A percentile compares a stretch with the other conserved stretches of the same genome.
Conservation (phyloP, 2,329 filamentous ascomycete genomes). For the Microascus cirrosus region DNA sequence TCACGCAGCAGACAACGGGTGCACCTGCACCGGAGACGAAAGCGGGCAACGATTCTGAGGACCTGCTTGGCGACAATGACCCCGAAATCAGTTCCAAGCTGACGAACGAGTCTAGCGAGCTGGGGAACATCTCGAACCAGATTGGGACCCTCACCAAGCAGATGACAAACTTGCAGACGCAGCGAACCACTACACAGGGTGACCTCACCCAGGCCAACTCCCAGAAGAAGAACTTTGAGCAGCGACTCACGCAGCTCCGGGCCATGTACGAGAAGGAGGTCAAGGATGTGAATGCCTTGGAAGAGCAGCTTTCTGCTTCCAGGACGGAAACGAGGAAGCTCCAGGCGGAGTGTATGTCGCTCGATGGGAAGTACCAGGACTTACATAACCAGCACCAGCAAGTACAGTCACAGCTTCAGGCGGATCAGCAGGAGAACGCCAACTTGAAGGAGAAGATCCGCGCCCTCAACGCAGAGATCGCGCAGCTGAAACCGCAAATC, state of each 20-base stretch:
- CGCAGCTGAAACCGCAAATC: conserved; percentile 75
- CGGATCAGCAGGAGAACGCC: conserved; percentile 81
- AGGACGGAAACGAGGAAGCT: conserved; percentile 75
- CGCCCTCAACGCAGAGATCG: conserved; percentile 69
- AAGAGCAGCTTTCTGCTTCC: conserved; percentile 69
- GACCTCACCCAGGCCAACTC: conserved; percentile 70
- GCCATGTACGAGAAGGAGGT: conserved; percentile 89
- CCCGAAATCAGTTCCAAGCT: conserved; percentile 80
- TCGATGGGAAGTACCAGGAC: conserved; percentile 74
- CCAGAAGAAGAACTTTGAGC: conserved; percentile 90
- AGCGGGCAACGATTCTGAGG: conserved; percentile 51
- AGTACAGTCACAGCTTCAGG: conserved; percentile 60
- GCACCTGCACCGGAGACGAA: conserved; percentile 23
- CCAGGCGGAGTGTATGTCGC: conserved; percentile 69
- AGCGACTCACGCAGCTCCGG: conserved; percentile 75
- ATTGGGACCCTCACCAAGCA: conserved; percentile 84
- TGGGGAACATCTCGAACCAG: conserved; percentile 94
- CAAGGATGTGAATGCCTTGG: conserved; percentile 69
- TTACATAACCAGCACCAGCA: conserved; percentile 74
- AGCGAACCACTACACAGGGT: conserved; percentile 67
- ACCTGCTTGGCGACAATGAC: conserved; percentile 84
- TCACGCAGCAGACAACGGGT: conserved; percentile 69
- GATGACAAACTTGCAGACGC: conserved; percentile 84
- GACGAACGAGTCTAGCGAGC: conserved; percentile 78
- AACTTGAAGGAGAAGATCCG: conserved; percentile 80